Evolutionary conservation across 169 alveolate genomes (phyloP), one percentile per base, ranked within the genome.

Genomic region (Plasmodium berghei): DNA sequence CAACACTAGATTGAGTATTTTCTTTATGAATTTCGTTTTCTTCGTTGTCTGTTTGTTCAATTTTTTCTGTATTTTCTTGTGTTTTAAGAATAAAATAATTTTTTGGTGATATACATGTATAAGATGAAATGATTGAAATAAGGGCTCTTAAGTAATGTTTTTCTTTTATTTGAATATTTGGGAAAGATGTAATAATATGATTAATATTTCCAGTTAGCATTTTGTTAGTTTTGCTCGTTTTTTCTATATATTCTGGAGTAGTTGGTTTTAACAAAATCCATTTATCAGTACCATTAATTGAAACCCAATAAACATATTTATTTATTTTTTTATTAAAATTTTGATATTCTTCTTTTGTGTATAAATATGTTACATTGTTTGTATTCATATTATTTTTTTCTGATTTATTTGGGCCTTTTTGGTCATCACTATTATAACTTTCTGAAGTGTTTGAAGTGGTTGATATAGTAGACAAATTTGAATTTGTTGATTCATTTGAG

Each of bases 141-240:
- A 77, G 48, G 8, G 89, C 89, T 52, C 89, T 12, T 40, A 77
- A 46, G 26, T 77, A 77, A 55, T 77, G 89, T 70, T 77, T 77
- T 77, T 77, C 89, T 46, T 77, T 77, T 48, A 77, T 77, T 18
- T 67, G 54, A 52, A 77, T 63, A 20, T 77, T 77, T 24, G 75
- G 75, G 20, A 77, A 77, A n/a, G 89, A 64, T 12, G 67, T 77
- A 52, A 77, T 77, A 5, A 22, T 64, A 26, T 77, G 62, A 70
- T 77, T 77, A 46, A 77, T 63, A 64, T 77, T 12, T 6, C 89
- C 89, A 14, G 75, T 77, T 1, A 77, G 71, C 34, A 77, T 26
- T 48, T 77, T 77, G 34, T 77, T 77, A 9, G 49, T 24, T 52
- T 45, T 24, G 12, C 59, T 77, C 26, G 89, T 69, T 55, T 63